A percentile compares a stretch with the other conserved stretches of the same genome.
phyloP scores from a whole-genome alignment of 2,329 filamentous ascomycete genomes.

The Sphaerulina vaccinii region DNA sequence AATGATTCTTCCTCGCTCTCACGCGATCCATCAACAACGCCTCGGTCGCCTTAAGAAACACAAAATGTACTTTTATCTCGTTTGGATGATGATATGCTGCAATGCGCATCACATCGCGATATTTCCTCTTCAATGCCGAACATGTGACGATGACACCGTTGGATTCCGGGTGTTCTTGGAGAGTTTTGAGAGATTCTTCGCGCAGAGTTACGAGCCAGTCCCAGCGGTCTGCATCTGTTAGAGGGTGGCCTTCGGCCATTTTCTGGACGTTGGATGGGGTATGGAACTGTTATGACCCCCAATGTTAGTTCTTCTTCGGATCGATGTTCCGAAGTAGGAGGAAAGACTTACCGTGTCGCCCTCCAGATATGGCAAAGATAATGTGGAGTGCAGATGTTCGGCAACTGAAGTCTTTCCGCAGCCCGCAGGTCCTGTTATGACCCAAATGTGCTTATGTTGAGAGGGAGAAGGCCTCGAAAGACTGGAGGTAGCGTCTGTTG shows the following conservation, averaged over 20 bases:
- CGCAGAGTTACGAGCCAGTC: slow-evolving; percentile 73
- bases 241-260: slow-evolving; percentile 78
- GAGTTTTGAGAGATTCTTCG: slow-evolving; percentile 44
- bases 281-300: slow-evolving; percentile 44
- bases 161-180: slow-evolving; percentile 21
- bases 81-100: slow-evolving; percentile 48
- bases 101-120: slow-evolving; percentile 69
- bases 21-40: slow-evolving; percentile 75
- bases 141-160: slow-evolving; percentile 87
- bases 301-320: slow-evolving; percentile 4
- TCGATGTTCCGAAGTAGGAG: background rate
- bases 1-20: slow-evolving; percentile 73
- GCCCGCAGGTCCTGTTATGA: slow-evolving; percentile 54
- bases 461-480: slow-evolving; percentile 25
- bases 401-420: slow-evolving; percentile 56
- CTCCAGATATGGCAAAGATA: slow-evolving; percentile 50
- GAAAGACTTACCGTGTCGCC: slow-evolving; percentile 52
- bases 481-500: background rate
- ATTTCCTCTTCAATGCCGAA: slow-evolving; percentile 94
- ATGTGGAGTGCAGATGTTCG: slow-evolving; percentile 44
- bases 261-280: slow-evolving; percentile 64
- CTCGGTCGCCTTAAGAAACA: slow-evolving; percentile 81
- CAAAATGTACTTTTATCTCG: slow-evolving; percentile 73
- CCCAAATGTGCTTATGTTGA: slow-evolving; percentile 50
- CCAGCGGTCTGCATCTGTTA: slow-evolving; percentile 94